phyloP scores from a whole-genome alignment of 179 eudicot genomes.

The Spinacia oleracea region DNA sequence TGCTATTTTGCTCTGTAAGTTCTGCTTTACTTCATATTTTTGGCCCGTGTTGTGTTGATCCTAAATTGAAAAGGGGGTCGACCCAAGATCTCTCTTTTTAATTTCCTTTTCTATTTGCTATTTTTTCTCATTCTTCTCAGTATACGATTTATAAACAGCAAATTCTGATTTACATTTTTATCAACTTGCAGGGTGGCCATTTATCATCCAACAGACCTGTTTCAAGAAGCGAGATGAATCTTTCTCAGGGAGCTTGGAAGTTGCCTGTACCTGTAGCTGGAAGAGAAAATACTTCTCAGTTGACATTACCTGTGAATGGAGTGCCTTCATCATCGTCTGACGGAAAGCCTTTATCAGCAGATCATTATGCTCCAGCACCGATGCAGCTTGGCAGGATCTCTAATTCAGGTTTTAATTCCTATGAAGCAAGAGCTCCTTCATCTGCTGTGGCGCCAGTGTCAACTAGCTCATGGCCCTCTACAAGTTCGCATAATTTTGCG shows the following conservation, averaged over 20 bases:
- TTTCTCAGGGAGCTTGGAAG: constrained; percentile 51
- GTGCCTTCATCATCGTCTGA: constrained; percentile 40
- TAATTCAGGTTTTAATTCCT: constrained; percentile 35
- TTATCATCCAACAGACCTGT: constrained; percentile 40
- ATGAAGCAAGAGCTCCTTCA: constrained; percentile 36
- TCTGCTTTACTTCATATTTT: background rate
- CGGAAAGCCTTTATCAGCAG: constrained; percentile 37
- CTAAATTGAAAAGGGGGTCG: background rate
- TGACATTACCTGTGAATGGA: constrained; percentile 34
- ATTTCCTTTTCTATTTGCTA: background rate
- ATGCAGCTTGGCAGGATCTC: constrained; percentile 16
- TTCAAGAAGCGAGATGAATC: constrained; percentile 30
- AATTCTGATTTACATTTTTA: background rate
- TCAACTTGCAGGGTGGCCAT: constrained; percentile 50
- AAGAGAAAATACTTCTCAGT: constrained; percentile 36
- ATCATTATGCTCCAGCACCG: constrained; percentile 30
- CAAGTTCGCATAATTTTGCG: constrained; percentile 29
- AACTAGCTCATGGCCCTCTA: constrained; percentile 41
- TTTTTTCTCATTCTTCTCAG: background rate
- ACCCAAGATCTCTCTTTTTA: background rate
- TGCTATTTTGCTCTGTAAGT: background rate
- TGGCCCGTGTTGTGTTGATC: no score
- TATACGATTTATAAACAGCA: background rate
- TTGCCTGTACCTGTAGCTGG: constrained; percentile 39
- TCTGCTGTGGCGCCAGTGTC: constrained; percentile 36